phyloP scores from a whole-genome alignment of 2,329 filamentous ascomycete species.

The Aspergillus sp. region DNA sequence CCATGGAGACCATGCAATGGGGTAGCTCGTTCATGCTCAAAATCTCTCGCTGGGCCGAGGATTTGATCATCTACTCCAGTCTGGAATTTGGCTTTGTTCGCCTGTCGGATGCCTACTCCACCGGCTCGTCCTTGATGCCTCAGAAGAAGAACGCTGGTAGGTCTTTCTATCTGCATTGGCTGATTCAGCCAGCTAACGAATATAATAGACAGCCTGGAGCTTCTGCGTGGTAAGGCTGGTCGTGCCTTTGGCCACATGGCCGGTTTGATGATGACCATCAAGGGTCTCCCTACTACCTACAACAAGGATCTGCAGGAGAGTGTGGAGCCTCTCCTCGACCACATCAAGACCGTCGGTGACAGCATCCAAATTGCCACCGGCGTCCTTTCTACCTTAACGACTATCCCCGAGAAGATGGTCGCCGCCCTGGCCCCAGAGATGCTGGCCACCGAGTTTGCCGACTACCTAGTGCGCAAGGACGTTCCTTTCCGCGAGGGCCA shows the following conservation, averaged over 20 bases:
- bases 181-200: background rate
- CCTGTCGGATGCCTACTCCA: conserved; percentile 78
- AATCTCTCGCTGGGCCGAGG: conserved; percentile 79
- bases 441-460: conserved; percentile 66
- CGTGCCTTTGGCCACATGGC: conserved; percentile 80
- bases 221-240: conserved; percentile 78
- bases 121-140: conserved; percentile 77
- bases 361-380: conserved; percentile 83
- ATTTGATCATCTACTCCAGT: conserved; percentile 81
- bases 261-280: conserved; percentile 75
- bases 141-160: conserved; percentile 74
- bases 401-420: conserved; percentile 75
- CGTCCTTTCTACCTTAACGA: conserved; percentile 73
- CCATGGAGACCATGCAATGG: conserved; percentile 82
- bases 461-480: conserved; percentile 54
- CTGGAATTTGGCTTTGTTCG: conserved; percentile 77
- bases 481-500: conserved; percentile 82
- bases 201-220: conserved; percentile 66
- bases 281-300: conserved; percentile 79
- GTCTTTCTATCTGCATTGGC: background rate
- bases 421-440: conserved; percentile 80
- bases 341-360: conserved; percentile 79
- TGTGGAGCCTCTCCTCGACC: conserved; percentile 82
- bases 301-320: conserved; percentile 93
- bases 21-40: conserved; percentile 77